Percentiles rank a stretch among this genome's conserved stretches.
phyloP scores from a whole-genome alignment of 257 asterid genomes.

The Ilex aquifolium region DNA sequence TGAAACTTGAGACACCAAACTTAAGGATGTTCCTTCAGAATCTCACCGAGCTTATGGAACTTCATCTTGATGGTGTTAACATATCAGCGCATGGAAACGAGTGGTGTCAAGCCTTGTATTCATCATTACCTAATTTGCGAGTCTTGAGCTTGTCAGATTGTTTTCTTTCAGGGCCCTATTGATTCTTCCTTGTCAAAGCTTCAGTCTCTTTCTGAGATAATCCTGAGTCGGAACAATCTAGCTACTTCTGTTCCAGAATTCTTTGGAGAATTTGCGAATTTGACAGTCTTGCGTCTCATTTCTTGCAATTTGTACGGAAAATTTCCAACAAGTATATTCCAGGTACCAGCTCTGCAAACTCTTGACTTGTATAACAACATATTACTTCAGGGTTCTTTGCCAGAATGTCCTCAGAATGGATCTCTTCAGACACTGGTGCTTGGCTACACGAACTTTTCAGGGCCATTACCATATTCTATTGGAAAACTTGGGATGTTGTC shows the following conservation, averaged over 20 bases:
- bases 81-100: background rate
- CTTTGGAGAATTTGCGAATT: background rate
- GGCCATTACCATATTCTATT: slow-evolving; percentile 27
- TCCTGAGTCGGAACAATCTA: background rate
- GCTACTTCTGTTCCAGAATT: background rate
- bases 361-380: slow-evolving; percentile 30
- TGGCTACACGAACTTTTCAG: slow-evolving; percentile 22
- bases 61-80: too few relatives aligned
- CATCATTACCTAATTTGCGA: background rate
- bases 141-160: background rate
- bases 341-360: slow-evolving; percentile 15
- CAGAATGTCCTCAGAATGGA: slow-evolving; percentile 9
- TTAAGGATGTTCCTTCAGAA: too few relatives aligned
- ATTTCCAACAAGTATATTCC: background rate
- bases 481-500: slow-evolving; percentile 25
- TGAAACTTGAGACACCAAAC: too few relatives aligned
- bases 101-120: background rate
- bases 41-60: background rate
- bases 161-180: background rate
- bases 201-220: background rate
- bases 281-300: background rate
- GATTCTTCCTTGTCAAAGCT: background rate
- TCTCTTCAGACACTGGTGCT: slow-evolving; percentile 15
- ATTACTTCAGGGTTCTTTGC: slow-evolving; percentile 17
- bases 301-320: background rate